Conservation (phyloP, 352 stramenopile species). For the Phytopythium delawarense region DNA sequence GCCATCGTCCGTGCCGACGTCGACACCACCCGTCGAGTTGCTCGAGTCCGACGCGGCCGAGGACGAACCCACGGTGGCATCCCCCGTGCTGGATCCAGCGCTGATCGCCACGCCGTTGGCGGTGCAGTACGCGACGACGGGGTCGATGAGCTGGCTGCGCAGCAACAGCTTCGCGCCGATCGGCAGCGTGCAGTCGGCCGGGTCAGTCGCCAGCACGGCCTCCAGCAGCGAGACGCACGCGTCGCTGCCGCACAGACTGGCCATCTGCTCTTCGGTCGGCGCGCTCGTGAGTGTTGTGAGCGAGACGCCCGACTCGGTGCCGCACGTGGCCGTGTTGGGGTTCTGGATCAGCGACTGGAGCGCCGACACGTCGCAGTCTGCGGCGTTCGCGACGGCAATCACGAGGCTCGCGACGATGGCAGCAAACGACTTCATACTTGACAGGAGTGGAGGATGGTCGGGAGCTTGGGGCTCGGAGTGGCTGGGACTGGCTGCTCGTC, state of each 20-base stretch:
- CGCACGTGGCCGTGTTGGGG: conserved; percentile 4
- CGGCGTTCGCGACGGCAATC: conserved; percentile 2
- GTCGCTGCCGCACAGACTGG: conserved; percentile 8
- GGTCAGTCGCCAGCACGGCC: conserved; percentile 13
- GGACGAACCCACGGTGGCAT: conserved; percentile 3
- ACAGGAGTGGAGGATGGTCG: not conserved
- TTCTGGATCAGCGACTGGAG: conserved; percentile 1
- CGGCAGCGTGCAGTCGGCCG: conserved; percentile 16
- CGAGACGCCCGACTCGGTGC: conserved; percentile 3
- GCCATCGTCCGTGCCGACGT: not conserved
- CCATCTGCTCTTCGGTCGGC: conserved; percentile 6
- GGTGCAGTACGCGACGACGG: conserved; percentile 13
- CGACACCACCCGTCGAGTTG: conserved; percentile 1
- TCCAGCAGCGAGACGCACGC: conserved; percentile 14
- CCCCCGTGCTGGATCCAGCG: not conserved
- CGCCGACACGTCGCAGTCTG: not conserved
- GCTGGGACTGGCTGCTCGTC: conserved; percentile 2
- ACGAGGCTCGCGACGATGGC: not conserved
- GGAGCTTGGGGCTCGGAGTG: not conserved
- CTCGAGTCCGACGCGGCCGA: not conserved
- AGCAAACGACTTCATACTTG: conserved; percentile 1
- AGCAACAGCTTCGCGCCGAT: conserved; percentile 7
- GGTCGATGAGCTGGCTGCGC: conserved; percentile 17
- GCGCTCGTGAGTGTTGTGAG: conserved; percentile 2
- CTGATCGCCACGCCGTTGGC: conserved; percentile 9